Evolutionary conservation across 768 basidiomycete species (phyloP), one percentile per base, ranked within the genome.

Genomic region (Amanita muscaria): DNA sequence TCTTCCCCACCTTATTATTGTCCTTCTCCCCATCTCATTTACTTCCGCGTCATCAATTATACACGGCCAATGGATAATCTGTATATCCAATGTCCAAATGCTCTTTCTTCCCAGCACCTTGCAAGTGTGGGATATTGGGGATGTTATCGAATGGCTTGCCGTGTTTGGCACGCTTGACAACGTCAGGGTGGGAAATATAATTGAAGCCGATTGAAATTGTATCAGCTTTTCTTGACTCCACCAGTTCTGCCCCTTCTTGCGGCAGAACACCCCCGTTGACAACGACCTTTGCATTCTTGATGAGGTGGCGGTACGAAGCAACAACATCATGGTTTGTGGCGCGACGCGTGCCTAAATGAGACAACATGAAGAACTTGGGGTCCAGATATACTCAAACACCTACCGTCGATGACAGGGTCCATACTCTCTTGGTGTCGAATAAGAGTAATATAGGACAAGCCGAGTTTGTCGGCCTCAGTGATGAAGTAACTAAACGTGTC

Each of bases 401-500:
- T 40, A 64, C 66, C 64, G 37, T 68, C 65, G 36, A 49, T 52
- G 33, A 50, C 55, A 5, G 53, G 49, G 32, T 68, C 64, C 16
- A 43, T 36, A 1, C 27, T 37, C 1, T 44, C 23, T 2, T 42
- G 23, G 41, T 67, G 64, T 7, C 63, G 57, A 30, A 60, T 49
- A 4, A 67, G 56, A 11, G 52, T 49, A 40, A 69, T 56, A 42
- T 68, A 67, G 0, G 64, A 31, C 21, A 65, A 34, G 18, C 50
- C 54, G 7, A 72, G 59, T 40, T 66, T 64, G 42, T 69, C 65
- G 2, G 65, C 63, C 46, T 69, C 65, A 11, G 55, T 49, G 42
- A 72, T 51, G 55, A 69, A 66, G 51, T 72, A 68, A 14, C 47
- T 56, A 57, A 47, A 73, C 0, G 68, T 70, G 15, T 64, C 65